A percentile compares a stretch with the other conserved stretches of the same genome.
Evolutionary conservation across 2,329 filamentous ascomycete species (phyloP).

Genomic region (Chaetomium strumarium): DNA sequence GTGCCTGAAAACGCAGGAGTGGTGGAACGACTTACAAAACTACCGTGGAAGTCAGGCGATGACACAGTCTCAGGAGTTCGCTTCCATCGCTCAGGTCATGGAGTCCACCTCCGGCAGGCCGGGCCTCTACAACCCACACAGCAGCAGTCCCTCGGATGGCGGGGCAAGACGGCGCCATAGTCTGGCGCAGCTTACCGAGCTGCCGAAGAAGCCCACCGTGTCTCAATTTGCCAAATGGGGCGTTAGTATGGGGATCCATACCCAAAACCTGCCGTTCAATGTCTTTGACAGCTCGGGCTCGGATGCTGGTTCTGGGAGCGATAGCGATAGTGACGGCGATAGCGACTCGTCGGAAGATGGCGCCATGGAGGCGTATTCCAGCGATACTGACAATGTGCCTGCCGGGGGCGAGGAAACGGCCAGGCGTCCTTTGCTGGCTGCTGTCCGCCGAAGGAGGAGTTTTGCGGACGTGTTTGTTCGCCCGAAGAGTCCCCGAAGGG

Average conservation of each 20-base stretch:
- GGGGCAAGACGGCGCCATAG: conserved; percentile 37
- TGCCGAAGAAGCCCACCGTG: conserved; percentile 56
- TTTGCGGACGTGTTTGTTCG: conserved; percentile 35
- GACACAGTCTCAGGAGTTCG: conserved; percentile 39
- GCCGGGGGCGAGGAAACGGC: conserved; percentile 38
- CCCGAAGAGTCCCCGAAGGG: conserved; percentile 27
- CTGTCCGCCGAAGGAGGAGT: conserved; percentile 33
- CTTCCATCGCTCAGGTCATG: conserved; percentile 39
- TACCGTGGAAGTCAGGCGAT: conserved; percentile 37
- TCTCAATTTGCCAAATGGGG: conserved; percentile 50
- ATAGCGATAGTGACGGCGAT: conserved; percentile 25
- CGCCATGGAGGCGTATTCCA: conserved; percentile 30
- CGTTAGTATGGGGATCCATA: conserved; percentile 67
- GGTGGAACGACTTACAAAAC: conserved; percentile 73
- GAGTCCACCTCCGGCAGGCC: conserved; percentile 39
- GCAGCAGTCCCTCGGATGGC: conserved; percentile 24
- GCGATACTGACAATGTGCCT: conserved; percentile 34
- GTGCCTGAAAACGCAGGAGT: conserved; percentile 64
- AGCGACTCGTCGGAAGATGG: conserved; percentile 22
- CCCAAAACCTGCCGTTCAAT: conserved; percentile 61
- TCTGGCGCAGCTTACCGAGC: conserved; percentile 53
- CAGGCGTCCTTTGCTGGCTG: conserved; percentile 25
- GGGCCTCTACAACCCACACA: conserved; percentile 40
- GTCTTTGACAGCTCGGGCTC: conserved; percentile 41
- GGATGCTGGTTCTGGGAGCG: conserved; percentile 20